phyloP scores from a whole-genome alignment of 768 basidiomycete species.

The Flagelloscypha sp. region DNA sequence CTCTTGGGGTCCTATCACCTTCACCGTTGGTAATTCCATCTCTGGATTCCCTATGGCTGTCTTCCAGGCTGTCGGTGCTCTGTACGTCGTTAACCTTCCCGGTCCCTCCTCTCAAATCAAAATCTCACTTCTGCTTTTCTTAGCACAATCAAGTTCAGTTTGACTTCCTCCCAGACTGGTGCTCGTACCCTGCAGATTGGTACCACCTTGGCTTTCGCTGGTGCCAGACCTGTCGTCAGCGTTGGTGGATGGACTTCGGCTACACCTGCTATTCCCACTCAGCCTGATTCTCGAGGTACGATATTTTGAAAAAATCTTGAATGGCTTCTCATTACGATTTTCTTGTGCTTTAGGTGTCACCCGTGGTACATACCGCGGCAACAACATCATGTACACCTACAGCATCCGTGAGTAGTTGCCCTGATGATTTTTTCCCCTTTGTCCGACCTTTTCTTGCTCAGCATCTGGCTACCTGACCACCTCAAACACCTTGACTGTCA shows the following conservation, averaged over 20 bases:
- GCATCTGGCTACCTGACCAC: slow-evolving; percentile 22
- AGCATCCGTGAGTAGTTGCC: slow-evolving; percentile 23
- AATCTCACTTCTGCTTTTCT: no score
- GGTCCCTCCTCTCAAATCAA: no score
- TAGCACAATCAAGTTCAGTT: slow-evolving; percentile 21
- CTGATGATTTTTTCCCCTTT: neutral
- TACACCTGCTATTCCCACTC: slow-evolving; percentile 21
- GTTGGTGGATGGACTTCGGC: slow-evolving; percentile 25
- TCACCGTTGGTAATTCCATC: slow-evolving; percentile 20
- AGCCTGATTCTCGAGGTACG: slow-evolving; percentile 23
- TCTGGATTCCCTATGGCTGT: slow-evolving; percentile 26
- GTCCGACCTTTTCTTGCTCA: slow-evolving; percentile 7
- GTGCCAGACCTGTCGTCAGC: slow-evolving; percentile 23
- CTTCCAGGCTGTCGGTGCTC: slow-evolving; percentile 27
- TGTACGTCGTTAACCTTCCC: no score
- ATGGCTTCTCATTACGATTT: neutral
- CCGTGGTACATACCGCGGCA: slow-evolving; percentile 29
- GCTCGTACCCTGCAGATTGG: slow-evolving; percentile 27
- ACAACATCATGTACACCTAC: slow-evolving; percentile 28
- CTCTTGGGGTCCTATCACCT: slow-evolving; percentile 27
- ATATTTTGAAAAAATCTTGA: neutral
- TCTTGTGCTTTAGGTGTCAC: slow-evolving; percentile 19
- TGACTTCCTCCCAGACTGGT: slow-evolving; percentile 24
- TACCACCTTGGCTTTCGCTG: slow-evolving; percentile 29
- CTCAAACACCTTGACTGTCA: slow-evolving; percentile 24